Evolutionary conservation across 2,329 filamentous ascomycete genomes (phyloP).

Genomic region (Trichoderma sp.): DNA sequence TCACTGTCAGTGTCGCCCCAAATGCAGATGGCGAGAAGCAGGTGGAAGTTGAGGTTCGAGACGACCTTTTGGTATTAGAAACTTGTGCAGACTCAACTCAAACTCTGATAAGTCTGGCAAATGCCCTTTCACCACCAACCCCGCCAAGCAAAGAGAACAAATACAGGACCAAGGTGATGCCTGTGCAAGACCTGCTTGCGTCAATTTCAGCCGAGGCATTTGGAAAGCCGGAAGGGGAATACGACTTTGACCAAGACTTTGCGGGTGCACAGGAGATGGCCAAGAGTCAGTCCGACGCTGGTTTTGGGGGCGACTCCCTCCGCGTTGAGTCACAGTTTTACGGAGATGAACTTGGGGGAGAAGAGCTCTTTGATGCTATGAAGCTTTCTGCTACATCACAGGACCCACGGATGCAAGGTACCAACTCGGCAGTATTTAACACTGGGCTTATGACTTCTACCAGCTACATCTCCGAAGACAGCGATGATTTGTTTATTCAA

Average conservation of each 20-base stretch:
- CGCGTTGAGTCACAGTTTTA: slow-evolving; percentile 48
- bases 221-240: slow-evolving; percentile 57
- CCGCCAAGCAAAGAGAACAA: slow-evolving; percentile 79
- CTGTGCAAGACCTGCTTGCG: slow-evolving; percentile 81
- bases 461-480: slow-evolving; percentile 46
- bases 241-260: slow-evolving; percentile 63
- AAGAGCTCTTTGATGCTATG: slow-evolving; percentile 50
- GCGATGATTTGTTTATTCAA: slow-evolving; percentile 66
- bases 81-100: slow-evolving; percentile 97
- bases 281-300: slow-evolving; percentile 35
- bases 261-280: slow-evolving; percentile 50
- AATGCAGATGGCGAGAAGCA: slow-evolving; percentile 57
- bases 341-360: slow-evolving; percentile 41
- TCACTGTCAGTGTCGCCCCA: slow-evolving; percentile 58
- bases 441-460: slow-evolving; percentile 31
- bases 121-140: slow-evolving; percentile 77
- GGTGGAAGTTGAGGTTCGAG: slow-evolving; percentile 76
- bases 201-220: slow-evolving; percentile 89
- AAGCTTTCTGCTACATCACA: slow-evolving; percentile 32
- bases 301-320: slow-evolving; percentile 35
- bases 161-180: slow-evolving; percentile 83
- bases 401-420: slow-evolving; percentile 35
- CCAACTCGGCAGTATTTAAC: slow-evolving; percentile 36
- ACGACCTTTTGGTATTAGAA: slow-evolving; percentile 85
- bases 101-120: slow-evolving; percentile 76